phyloP scores from a whole-genome alignment of 2,329 filamentous ascomycete species.

The Pyrenophora teres region DNA sequence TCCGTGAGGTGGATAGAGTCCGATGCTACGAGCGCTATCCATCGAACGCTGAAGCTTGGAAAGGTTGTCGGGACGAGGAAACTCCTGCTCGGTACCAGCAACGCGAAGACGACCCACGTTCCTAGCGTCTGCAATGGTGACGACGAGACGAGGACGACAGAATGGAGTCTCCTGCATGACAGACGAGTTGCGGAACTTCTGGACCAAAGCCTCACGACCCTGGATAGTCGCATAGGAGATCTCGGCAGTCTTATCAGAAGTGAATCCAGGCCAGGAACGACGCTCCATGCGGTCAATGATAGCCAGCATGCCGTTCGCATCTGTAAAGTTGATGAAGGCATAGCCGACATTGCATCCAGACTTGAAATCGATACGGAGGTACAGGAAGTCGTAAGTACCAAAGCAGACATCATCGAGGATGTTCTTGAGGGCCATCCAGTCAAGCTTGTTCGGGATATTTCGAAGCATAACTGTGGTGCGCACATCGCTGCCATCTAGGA shows the following conservation, averaged over 20 bases:
- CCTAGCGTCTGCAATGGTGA: constrained; percentile 54
- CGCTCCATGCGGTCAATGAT: constrained; percentile 39
- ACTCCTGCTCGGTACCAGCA: constrained; percentile 73
- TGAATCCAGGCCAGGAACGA: constrained; percentile 72
- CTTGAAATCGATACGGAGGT: constrained; percentile 75
- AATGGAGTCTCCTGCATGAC: constrained; percentile 86
- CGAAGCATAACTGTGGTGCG: constrained; percentile 79
- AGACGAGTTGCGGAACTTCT: constrained; percentile 95
- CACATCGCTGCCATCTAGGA: constrained; percentile 53
- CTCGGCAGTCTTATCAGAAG: constrained; percentile 82
- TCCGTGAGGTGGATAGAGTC: constrained; percentile 82
- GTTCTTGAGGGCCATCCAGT: constrained; percentile 64
- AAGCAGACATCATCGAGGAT: constrained; percentile 78
- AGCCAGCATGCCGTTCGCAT: constrained; percentile 55
- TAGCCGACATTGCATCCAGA: constrained; percentile 77
- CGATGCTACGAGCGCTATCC: constrained; percentile 83
- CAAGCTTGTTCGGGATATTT: constrained; percentile 94
- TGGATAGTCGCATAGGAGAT: constrained; percentile 98
- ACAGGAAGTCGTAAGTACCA: constrained; percentile 93
- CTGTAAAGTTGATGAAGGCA: constrained; percentile 93
- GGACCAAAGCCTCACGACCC: constrained; percentile 85
- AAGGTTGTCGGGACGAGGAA: constrained; percentile 80
- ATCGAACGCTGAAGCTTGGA: constrained; percentile 87
- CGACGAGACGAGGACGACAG: constrained; percentile 76
- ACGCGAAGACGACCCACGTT: constrained; percentile 46